phyloP scores from a whole-genome alignment of 192 early-diverging fungal species.

The Coemansia sp. region DNA sequence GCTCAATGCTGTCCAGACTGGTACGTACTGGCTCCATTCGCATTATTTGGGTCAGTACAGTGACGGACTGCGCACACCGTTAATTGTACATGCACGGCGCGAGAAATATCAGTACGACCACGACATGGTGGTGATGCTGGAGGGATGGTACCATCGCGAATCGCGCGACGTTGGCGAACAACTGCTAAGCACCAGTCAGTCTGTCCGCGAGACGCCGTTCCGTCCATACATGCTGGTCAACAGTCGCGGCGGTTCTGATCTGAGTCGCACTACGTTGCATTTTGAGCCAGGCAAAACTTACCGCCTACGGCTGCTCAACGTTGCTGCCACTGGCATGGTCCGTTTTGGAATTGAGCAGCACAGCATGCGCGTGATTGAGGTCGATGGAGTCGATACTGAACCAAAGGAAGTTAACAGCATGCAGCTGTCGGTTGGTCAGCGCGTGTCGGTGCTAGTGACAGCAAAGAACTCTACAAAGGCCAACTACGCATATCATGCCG shows the following conservation, averaged over 20 bases:
- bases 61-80: constrained; percentile 74
- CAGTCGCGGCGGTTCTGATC: constrained; percentile 59
- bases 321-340: constrained; percentile 70
- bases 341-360: constrained; percentile 79
- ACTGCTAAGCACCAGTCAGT: constrained; percentile 58
- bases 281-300: constrained; percentile 80
- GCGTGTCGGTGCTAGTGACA: constrained; percentile 76
- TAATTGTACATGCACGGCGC: constrained; percentile 64
- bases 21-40: constrained; percentile 84
- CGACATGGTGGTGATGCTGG: constrained; percentile 64
- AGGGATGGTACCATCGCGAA: constrained; percentile 73
- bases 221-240: constrained; percentile 57
- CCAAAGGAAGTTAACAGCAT: constrained; percentile 58
- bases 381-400: constrained; percentile 70
- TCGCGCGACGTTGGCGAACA: constrained; percentile 56
- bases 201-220: constrained; percentile 26
- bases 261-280: constrained; percentile 51
- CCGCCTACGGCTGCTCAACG: constrained; percentile 79
- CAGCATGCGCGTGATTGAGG: constrained; percentile 76
- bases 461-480: constrained; percentile 58
- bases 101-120: constrained; percentile 66
- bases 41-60: constrained; percentile 74
- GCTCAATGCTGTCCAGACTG: constrained; percentile 65
- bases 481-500: constrained; percentile 75
- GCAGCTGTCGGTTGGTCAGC: constrained; percentile 71